Percentiles rank a stretch among this genome's conserved stretches.
Conservation (phyloP, 2,329 filamentous ascomycete species). For the Macrophomina phaseolina region DNA sequence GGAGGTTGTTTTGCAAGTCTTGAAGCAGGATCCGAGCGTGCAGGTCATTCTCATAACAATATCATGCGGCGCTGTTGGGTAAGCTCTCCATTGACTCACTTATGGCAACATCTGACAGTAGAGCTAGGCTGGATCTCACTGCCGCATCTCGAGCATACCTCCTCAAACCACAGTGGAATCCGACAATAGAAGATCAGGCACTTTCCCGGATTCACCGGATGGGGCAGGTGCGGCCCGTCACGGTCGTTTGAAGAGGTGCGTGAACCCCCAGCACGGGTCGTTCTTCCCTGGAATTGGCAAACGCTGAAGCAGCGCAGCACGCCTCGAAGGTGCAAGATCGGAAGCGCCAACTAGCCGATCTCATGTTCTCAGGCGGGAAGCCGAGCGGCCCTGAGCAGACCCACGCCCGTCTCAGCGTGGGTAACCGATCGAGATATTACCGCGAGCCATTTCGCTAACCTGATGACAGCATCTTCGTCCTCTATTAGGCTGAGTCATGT, state of each 20-base stretch:
- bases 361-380: neutral
- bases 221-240: conserved; percentile 29
- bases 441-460: neutral
- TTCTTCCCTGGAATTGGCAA: no score
- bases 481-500: neutral
- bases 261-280: no score
- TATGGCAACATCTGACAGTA: neutral
- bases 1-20: neutral
- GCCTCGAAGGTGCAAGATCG: conserved; percentile 4
- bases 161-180: conserved; percentile 60
- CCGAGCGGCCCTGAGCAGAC: neutral
- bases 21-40: conserved; percentile 46
- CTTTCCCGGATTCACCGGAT: conserved; percentile 48
- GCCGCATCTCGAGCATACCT: conserved; percentile 56
- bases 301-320: neutral
- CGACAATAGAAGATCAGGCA: conserved; percentile 53
- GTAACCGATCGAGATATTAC: neutral
- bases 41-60: conserved; percentile 57
- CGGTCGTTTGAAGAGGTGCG: neutral
- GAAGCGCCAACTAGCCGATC: conserved; percentile 1
- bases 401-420: neutral
- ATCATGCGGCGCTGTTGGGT: conserved; percentile 60
- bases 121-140: conserved; percentile 53
- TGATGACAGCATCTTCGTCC: neutral
- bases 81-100: conserved; percentile 30